Evolutionary conservation across 2,329 filamentous ascomycete species (phyloP), one percentile per base, ranked within the genome.

Genomic region (Penicillium sp.): DNA sequence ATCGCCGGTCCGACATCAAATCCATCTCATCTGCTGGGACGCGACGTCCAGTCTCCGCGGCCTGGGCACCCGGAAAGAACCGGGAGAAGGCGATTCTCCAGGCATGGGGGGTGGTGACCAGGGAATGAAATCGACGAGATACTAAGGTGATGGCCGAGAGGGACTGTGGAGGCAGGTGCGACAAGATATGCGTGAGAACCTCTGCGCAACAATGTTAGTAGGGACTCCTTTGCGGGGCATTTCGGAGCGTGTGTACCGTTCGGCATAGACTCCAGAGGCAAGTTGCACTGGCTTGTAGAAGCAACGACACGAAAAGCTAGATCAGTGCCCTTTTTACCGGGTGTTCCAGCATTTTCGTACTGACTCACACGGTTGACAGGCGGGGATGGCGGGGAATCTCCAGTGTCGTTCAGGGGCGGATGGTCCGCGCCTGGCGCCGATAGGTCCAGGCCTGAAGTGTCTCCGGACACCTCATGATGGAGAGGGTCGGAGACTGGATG

Each of bases 41-140:
- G 1, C 73, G 63, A 18, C 71, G 70, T 13, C 63, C 68, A 50
- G 73, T 66, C 36, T 74, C 69, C 42, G 85, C 66, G 5, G 79
- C 79, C 64, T 87, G 82, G 22, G 87, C 83, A 1, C 89, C 91
- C 0, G 90, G 90, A 63, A 97, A 99, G 74, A 86, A 92, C 56
- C 92, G 90, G 61, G 90, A 82, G 67, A 97, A 97, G 5, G 92
- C 92, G 68, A 91, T 89, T 57, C 90, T 85, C 92, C 92, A 97
- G 7, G 91, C 91, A 73, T 96, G 90, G 14, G 92, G 90, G 1
- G 89, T 92, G 4, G 90, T 96, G 50, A 97, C 88, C 36, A 97
- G 79, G 46, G 81, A 80, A 70, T 95, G 89, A 68, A 97, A 95
- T 48, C 89, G 88, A 64, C 86, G 89, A 30, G 90, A 96, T 27